A percentile compares a stretch with the other conserved stretches of the same genome.
These are phyloP conservation scores for Lanmaoa rubissima DNA, from an alignment of 768 basidiomycete species.

Conservation along the genomic window DNA sequence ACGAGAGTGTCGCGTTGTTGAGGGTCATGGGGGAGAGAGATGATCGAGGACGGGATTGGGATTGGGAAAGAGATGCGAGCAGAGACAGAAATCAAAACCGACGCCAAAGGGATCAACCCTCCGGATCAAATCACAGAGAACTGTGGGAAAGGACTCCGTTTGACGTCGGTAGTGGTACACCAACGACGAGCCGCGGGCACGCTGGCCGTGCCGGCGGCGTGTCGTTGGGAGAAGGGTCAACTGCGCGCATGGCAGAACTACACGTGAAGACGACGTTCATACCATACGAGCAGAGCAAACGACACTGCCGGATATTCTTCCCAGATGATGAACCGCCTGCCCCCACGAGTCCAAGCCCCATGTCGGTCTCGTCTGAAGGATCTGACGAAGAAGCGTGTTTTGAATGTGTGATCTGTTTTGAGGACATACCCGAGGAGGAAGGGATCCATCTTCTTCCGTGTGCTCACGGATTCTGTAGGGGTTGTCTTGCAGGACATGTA, in stretches of 20 bases:
- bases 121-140: constrained; percentile 1
- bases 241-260: neutral
- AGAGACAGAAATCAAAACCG: neutral
- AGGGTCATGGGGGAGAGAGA: constrained; percentile 37
- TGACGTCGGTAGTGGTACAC: neutral
- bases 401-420: constrained; percentile 57
- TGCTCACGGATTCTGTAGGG: constrained; percentile 51
- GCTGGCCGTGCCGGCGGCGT: neutral
- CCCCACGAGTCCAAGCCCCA: neutral
- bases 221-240: constrained; percentile 6
- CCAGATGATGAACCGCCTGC: constrained; percentile 8
- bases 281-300: constrained; percentile 23
- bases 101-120: neutral
- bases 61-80: neutral
- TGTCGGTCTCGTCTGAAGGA: neutral
- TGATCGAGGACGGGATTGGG: constrained; percentile 28
- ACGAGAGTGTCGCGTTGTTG: constrained; percentile 50
- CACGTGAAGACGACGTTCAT: neutral
- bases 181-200: neutral
- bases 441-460: constrained; percentile 44
- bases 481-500: constrained; percentile 46
- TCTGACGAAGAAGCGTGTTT: constrained; percentile 30
- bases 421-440: constrained; percentile 39
- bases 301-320: constrained; percentile 29
- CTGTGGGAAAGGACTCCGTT: neutral